These are phyloP conservation scores for Aspergillus viridinutans DNA, from an alignment of 2,329 filamentous ascomycete genomes.

Conservation along the genomic window DNA sequence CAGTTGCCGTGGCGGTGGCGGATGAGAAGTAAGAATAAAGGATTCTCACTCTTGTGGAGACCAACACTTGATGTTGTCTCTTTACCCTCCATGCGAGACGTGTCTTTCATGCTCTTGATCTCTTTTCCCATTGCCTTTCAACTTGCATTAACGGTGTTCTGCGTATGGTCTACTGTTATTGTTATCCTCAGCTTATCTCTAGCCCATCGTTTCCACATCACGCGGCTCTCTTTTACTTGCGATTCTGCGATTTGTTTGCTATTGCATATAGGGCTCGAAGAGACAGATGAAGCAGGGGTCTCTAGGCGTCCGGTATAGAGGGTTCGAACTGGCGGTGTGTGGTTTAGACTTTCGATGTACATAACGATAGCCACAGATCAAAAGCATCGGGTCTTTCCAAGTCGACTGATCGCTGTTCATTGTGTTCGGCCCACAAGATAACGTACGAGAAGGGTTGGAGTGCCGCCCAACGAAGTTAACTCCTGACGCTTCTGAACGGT, in stretches of 20 bases:
- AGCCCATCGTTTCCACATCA: constrained; percentile 10
- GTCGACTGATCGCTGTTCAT: background rate
- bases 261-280: constrained; percentile 11
- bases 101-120: background rate
- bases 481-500: background rate
- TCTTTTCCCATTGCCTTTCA: background rate
- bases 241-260: background rate
- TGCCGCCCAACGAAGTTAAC: background rate
- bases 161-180: background rate
- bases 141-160: background rate
- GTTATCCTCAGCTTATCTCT: background rate
- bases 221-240: constrained; percentile 4
- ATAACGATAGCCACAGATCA: constrained; percentile 17
- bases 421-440: background rate
- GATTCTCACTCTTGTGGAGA: background rate
- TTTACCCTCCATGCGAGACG: background rate
- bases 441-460: background rate
- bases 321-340: constrained; percentile 3
- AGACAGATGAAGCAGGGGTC: constrained; percentile 6
- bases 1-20: constrained; percentile 41
- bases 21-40: constrained; percentile 15
- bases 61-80: background rate
- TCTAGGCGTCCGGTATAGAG: constrained; percentile 17
- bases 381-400: background rate
- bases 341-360: constrained; percentile 18